A percentile compares a stretch with the other conserved stretches of the same genome.
Conservation (phyloP, 306 rosid species). For the Begonia loranthoides region DNA sequence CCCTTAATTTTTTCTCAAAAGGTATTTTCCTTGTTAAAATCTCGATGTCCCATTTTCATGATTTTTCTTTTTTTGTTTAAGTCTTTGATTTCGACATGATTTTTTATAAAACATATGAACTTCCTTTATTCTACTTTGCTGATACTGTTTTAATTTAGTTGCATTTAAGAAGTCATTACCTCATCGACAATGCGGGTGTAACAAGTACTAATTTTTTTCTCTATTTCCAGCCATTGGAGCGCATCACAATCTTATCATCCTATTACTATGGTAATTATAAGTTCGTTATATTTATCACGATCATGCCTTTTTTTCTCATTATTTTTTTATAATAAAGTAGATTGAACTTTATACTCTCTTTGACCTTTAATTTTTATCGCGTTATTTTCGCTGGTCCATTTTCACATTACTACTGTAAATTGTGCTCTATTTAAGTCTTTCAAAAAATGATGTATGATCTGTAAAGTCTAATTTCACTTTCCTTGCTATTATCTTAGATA, state of each 20-base stretch:
- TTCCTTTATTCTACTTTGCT: too few species aligned
- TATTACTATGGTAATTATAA: conserved; percentile 69
- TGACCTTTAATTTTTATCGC: background rate
- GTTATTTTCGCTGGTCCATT: too few species aligned
- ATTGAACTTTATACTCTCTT: background rate
- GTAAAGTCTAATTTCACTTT: background rate
- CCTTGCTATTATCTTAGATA: conserved; percentile 26
- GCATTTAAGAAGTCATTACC: too few species aligned
- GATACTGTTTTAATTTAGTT: too few species aligned
- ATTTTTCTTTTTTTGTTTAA: too few species aligned
- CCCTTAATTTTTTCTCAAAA: too few species aligned
- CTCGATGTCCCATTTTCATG: too few species aligned
- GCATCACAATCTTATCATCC: conserved; percentile 73
- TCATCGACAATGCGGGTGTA: too few species aligned
- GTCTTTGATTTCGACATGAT: too few species aligned
- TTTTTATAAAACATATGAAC: too few species aligned
- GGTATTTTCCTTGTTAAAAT: too few species aligned
- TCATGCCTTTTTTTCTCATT: background rate
- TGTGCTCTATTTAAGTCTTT: background rate
- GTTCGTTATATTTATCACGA: background rate
- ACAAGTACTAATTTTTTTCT: background rate
- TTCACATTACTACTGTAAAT: background rate
- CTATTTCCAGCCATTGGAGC: conserved; percentile 60
- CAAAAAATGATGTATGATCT: background rate
- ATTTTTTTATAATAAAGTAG: too few species aligned